Conservation (phyloP, 2,329 filamentous ascomycete species). For the Talaromyces verruculosus region DNA sequence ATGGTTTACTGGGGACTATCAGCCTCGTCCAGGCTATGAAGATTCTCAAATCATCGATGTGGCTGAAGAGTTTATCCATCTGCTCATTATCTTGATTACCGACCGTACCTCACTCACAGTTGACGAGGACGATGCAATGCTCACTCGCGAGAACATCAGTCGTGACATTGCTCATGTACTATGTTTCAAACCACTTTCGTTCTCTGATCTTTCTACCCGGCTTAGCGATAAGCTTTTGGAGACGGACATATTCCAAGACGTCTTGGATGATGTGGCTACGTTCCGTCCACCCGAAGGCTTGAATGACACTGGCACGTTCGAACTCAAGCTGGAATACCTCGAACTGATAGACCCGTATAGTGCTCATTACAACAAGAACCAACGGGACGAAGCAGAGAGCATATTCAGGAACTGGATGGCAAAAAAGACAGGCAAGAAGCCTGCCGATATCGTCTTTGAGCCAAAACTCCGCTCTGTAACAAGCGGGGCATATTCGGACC, state of each 20-base stretch:
- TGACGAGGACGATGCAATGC: conserved; percentile 39
- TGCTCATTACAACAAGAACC: conserved; percentile 94
- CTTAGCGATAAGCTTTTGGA: conserved; percentile 88
- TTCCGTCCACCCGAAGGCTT: conserved; percentile 90
- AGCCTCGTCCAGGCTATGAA: conserved; percentile 73
- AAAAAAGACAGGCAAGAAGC: conserved; percentile 77
- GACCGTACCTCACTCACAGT: conserved; percentile 73
- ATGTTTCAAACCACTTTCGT: conserved; percentile 94
- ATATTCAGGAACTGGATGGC: conserved; percentile 85
- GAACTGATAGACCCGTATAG: conserved; percentile 93
- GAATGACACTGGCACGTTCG: conserved; percentile 90
- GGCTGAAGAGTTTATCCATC: conserved; percentile 91
- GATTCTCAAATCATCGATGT: conserved; percentile 87
- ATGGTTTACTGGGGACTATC: conserved; percentile 84
- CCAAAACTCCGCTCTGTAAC: conserved; percentile 75
- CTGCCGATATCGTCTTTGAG: conserved; percentile 86
- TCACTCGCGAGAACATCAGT: conserved; percentile 71
- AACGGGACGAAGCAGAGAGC: conserved; percentile 89
- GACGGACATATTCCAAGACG: conserved; percentile 79
- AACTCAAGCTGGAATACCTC: conserved; percentile 81
- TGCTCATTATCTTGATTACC: conserved; percentile 85
- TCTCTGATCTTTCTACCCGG: conserved; percentile 83
- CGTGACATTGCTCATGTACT: conserved; percentile 90
- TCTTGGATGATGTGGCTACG: conserved; percentile 82
- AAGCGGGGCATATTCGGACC: conserved; percentile 71